These are phyloP conservation scores for Oryza nivara DNA, from an alignment of 176 grass and related monocot genomes.

Conservation along the genomic window DNA sequence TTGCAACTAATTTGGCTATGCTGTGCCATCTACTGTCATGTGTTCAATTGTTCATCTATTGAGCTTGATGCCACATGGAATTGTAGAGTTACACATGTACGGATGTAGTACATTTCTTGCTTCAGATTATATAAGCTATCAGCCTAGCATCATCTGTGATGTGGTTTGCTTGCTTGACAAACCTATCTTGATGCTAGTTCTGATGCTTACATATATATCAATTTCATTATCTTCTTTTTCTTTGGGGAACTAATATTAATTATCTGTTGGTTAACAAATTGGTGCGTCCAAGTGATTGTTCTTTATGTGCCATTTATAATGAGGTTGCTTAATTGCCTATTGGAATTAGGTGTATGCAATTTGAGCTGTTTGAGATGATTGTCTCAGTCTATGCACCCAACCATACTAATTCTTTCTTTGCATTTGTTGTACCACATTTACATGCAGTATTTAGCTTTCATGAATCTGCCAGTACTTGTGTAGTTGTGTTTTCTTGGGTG, in stretches of 20 bases:
- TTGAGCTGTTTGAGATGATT: background rate
- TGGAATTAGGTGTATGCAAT: background rate
- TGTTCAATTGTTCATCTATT: conserved; percentile 21
- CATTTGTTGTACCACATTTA: background rate
- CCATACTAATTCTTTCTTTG: conserved; percentile 6
- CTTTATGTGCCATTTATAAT: background rate
- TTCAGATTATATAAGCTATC: conserved; percentile 1
- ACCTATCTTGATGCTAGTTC: background rate
- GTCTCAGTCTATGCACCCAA: conserved; percentile 16
- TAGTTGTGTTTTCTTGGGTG: conserved; percentile 2
- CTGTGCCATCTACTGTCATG: conserved; percentile 15
- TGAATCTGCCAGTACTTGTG: background rate
- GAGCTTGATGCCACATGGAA: background rate
- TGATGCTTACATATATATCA: background rate
- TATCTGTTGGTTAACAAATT: background rate
- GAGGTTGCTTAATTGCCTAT: conserved; percentile 17
- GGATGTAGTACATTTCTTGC: background rate
- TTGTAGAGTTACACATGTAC: background rate
- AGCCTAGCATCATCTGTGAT: background rate
- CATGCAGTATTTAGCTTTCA: background rate
- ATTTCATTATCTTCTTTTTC: background rate
- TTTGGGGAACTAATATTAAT: background rate
- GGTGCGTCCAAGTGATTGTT: conserved; percentile 3
- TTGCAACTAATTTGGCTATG: conserved; percentile 44
- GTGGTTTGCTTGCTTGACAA: conserved; percentile 19